Conservation (phyloP, 768 basidiomycete species). For the Termitomyces sp. region DNA sequence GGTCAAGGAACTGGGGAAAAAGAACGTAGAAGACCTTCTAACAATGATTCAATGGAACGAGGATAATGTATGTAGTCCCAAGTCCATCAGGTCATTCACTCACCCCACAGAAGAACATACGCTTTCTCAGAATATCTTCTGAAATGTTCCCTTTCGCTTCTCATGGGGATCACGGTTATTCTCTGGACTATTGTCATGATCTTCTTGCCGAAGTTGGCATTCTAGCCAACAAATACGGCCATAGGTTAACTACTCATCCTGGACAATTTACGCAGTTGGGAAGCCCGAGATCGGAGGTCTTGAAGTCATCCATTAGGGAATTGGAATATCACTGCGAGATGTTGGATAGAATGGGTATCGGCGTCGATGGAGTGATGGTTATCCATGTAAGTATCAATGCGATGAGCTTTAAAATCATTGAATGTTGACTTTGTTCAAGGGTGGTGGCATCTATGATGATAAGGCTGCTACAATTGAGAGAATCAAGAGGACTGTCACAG, state of each 20-base stretch:
- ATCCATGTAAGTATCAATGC: slow-evolving; percentile 51
- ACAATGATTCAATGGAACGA: slow-evolving; percentile 91
- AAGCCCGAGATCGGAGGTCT: slow-evolving; percentile 70
- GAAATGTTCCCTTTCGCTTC: slow-evolving; percentile 94
- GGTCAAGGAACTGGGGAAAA: slow-evolving; percentile 74
- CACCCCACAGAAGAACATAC: slow-evolving; percentile 47
- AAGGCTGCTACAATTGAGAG: slow-evolving; percentile 67
- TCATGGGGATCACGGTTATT: slow-evolving; percentile 76
- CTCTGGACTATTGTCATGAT: slow-evolving; percentile 64
- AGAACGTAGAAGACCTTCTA: slow-evolving; percentile 68
- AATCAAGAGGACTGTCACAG: slow-evolving; percentile 64
- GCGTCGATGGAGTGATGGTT: slow-evolving; percentile 83
- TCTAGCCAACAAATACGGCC: slow-evolving; percentile 64
- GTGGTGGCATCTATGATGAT: slow-evolving; percentile 81
- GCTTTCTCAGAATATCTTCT: slow-evolving; percentile 85
- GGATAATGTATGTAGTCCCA: slow-evolving; percentile 47
- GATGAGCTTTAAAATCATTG: background rate
- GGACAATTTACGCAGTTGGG: slow-evolving; percentile 85
- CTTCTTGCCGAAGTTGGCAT: slow-evolving; percentile 54
- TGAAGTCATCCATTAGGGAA: slow-evolving; percentile 74
- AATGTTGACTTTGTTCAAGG: slow-evolving; percentile 30
- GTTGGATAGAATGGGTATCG: slow-evolving; percentile 79
- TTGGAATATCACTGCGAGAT: slow-evolving; percentile 86
- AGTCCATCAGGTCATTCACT: background rate
- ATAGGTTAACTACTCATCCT: slow-evolving; percentile 83